Percentiles rank a stretch among this genome's conserved stretches.
phyloP scores from a whole-genome alignment of 176 grass and related monocot species.

The Ampelocalamus luodianensis region DNA sequence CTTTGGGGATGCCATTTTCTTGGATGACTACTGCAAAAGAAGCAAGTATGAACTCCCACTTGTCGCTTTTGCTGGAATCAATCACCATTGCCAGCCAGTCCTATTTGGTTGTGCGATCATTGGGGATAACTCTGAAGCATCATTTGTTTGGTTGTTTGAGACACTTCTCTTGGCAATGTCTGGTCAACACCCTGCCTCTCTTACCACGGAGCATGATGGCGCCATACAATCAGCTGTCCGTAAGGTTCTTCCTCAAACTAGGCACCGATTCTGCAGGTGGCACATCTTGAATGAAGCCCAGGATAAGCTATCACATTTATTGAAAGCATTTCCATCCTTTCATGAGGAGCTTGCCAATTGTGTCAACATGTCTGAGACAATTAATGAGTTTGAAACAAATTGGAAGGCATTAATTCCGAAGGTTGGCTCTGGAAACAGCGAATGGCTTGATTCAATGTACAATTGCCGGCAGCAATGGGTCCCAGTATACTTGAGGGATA shows the following conservation, averaged over 20 bases:
- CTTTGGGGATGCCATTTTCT: constrained; percentile 51
- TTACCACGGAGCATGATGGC: constrained; percentile 49
- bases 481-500: constrained; percentile 53
- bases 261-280: constrained; percentile 47
- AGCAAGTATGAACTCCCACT: constrained; percentile 53
- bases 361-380: constrained; percentile 47
- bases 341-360: constrained; percentile 49
- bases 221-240: constrained; percentile 36
- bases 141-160: constrained; percentile 61
- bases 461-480: constrained; percentile 60
- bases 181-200: constrained; percentile 51
- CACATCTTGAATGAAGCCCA: constrained; percentile 53
- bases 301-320: constrained; percentile 47
- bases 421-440: constrained; percentile 14
- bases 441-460: constrained; percentile 59
- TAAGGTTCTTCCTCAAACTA: constrained; percentile 49
- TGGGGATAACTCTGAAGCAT: constrained; percentile 54
- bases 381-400: constrained; percentile 57
- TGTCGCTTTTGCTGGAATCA: constrained; percentile 57
- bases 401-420: constrained; percentile 54
- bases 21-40: constrained; percentile 58
- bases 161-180: constrained; percentile 64
- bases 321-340: constrained; percentile 45
- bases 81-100: constrained; percentile 63
- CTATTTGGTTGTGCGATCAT: constrained; percentile 62